These are phyloP conservation scores for Colletotrichum eleusines DNA, from an alignment of 2,329 filamentous ascomycete species.

Conservation along the genomic window DNA sequence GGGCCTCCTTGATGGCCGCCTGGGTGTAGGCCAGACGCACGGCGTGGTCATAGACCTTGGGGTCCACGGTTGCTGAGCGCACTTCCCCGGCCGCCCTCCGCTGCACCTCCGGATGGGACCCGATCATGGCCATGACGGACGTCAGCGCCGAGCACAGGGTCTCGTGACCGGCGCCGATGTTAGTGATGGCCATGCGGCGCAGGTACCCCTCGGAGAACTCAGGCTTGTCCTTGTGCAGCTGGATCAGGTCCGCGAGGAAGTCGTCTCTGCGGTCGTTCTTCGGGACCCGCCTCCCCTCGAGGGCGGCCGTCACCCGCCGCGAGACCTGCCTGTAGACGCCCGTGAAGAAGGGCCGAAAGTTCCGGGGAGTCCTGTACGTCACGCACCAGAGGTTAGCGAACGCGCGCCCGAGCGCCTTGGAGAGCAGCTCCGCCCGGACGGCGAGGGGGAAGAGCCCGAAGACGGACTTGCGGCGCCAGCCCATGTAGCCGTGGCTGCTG, in stretches of 20 bases:
- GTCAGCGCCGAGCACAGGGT: constrained; percentile 66
- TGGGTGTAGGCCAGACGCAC: constrained; percentile 52
- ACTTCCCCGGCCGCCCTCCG: constrained; percentile 49
- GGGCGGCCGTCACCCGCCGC: constrained; percentile 50
- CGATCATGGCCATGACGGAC: constrained; percentile 61
- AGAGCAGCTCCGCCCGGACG: constrained; percentile 55
- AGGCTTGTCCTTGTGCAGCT: constrained; percentile 58
- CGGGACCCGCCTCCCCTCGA: constrained; percentile 38
- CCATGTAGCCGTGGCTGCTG: constrained; percentile 61
- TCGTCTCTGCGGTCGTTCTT: constrained; percentile 53
- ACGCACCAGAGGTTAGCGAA: constrained; percentile 61
- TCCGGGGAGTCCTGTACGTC: constrained; percentile 57
- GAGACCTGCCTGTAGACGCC: constrained; percentile 49
- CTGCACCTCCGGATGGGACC: constrained; percentile 52
- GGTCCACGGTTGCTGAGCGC: constrained; percentile 19
- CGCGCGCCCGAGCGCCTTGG: constrained; percentile 51
- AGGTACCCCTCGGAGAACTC: constrained; percentile 62
- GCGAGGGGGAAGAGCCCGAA: constrained; percentile 62
- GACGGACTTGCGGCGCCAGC: constrained; percentile 65
- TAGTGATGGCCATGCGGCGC: constrained; percentile 65
- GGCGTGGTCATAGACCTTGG: constrained; percentile 46
- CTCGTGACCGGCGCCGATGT: constrained; percentile 68
- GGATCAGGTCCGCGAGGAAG: constrained; percentile 60
- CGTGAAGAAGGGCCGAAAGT: constrained; percentile 63
- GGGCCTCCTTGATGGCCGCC: constrained; percentile 64